phyloP scores from a whole-genome alignment of 2,329 filamentous ascomycete species.

The Aspergillus fumigatus region DNA sequence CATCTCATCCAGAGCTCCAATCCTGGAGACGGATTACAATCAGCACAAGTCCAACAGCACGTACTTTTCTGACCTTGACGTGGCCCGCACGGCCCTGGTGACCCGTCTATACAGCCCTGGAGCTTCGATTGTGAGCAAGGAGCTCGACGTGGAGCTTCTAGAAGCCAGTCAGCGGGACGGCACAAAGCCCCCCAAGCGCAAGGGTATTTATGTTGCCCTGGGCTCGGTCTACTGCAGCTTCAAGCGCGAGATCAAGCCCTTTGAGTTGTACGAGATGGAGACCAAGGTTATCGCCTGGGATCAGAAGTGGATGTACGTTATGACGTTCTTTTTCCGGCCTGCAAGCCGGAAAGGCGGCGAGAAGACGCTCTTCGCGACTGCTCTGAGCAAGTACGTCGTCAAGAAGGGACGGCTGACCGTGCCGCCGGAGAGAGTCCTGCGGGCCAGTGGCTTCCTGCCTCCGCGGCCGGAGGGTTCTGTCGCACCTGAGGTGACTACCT shows the following conservation, averaged over 20 bases:
- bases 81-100: constrained; percentile 75
- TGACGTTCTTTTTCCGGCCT: constrained; percentile 65
- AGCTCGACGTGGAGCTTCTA: constrained; percentile 50
- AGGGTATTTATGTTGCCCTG: constrained; percentile 60
- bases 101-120: constrained; percentile 62
- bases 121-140: constrained; percentile 48
- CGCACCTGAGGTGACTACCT: constrained; percentile 16
- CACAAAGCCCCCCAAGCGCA: constrained; percentile 45
- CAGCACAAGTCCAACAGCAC: constrained; percentile 78
- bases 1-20: constrained; percentile 60
- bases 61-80: constrained; percentile 82
- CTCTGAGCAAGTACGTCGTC: constrained; percentile 75
- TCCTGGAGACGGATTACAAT: constrained; percentile 82
- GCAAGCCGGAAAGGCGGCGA: constrained; percentile 46
- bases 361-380: constrained; percentile 65
- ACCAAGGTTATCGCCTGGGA: constrained; percentile 69
- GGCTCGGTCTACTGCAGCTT: constrained; percentile 72
- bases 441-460: constrained; percentile 69
- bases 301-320: constrained; percentile 73
- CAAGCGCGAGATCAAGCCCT: constrained; percentile 67
- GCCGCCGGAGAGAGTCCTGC: constrained; percentile 71
- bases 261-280: constrained; percentile 69
- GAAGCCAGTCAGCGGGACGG: constrained; percentile 49
- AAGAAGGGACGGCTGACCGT: constrained; percentile 80
- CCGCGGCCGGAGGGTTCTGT: constrained; percentile 57